These are phyloP conservation scores for Penicillium egyptiacum DNA, from an alignment of 495 filamentous ascomycete genomes.

Conservation along the genomic window DNA sequence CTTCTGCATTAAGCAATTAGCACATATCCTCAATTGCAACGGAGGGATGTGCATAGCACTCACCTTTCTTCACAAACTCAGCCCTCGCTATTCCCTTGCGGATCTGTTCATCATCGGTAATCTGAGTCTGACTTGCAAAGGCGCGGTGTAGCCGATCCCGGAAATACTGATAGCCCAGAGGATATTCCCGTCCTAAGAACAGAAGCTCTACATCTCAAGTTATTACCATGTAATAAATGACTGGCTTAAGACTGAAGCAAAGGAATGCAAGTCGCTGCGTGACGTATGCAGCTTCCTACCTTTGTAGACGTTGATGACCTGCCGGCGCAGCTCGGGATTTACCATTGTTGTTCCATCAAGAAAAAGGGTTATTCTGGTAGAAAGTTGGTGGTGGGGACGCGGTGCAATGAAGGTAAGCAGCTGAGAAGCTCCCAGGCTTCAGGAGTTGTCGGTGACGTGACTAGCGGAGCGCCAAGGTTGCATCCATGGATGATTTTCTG, in stretches of 20 bases:
- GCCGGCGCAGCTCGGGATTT: constrained; percentile 62
- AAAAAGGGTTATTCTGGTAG: neutral
- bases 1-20: constrained; percentile 53
- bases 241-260: neutral
- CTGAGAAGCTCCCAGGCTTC: constrained; percentile 6
- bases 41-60: constrained; percentile 13
- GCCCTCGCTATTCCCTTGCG: constrained; percentile 70
- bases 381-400: neutral
- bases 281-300: constrained; percentile 45
- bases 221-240: neutral
- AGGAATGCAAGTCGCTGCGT: neutral
- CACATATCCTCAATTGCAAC: neutral
- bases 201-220: constrained; percentile 63
- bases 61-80: constrained; percentile 89
- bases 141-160: constrained; percentile 76
- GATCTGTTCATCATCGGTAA: constrained; percentile 74
- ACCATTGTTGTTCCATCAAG: constrained; percentile 35
- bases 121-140: constrained; percentile 68
- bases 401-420: neutral
- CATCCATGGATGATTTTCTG: neutral
- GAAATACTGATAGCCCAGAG: constrained; percentile 84
- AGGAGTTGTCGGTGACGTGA: constrained; percentile 21
- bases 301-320: constrained; percentile 92
- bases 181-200: constrained; percentile 81
- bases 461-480: neutral